Conservation (phyloP, 495 filamentous ascomycete genomes). For the Chaetomium tenue region DNA sequence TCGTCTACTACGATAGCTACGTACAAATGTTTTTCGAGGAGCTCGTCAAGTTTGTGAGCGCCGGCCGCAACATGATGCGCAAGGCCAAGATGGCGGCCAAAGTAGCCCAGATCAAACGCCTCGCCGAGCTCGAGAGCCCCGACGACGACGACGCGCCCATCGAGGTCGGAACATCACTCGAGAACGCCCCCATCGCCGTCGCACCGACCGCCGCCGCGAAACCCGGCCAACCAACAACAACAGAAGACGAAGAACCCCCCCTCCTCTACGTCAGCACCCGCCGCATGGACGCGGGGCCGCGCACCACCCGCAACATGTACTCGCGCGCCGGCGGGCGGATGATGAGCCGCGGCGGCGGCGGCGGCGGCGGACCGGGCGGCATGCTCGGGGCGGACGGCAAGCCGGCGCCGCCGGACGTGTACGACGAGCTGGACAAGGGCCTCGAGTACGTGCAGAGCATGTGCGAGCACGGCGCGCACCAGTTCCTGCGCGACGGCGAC, state of each 20-base stretch:
- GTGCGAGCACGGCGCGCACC: conserved; percentile 82
- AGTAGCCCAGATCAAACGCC: conserved; percentile 53
- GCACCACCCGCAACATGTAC: conserved; percentile 22
- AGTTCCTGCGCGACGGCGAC: conserved; percentile 79
- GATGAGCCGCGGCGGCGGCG: background rate
- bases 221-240: background rate
- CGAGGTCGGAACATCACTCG: background rate
- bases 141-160: conserved; percentile 34
- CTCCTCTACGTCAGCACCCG: conserved; percentile 39
- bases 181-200: conserved; percentile 26
- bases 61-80: conserved; percentile 76
- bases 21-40: conserved; percentile 77
- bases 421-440: conserved; percentile 70
- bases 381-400: conserved; percentile 12
- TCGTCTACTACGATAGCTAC: conserved; percentile 86
- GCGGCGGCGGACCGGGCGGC: too few relatives aligned
- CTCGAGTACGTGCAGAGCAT: conserved; percentile 75
- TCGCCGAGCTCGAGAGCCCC: conserved; percentile 53
- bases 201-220: conserved; percentile 15
- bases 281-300: conserved; percentile 22
- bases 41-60: conserved; percentile 74
- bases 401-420: conserved; percentile 46
- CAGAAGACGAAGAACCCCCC: conserved; percentile 21
- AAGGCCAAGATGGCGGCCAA: conserved; percentile 72
- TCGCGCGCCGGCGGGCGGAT: conserved; percentile 21